Conservation (phyloP, 345 rosid genomes). For the Anacardium occidentale region DNA sequence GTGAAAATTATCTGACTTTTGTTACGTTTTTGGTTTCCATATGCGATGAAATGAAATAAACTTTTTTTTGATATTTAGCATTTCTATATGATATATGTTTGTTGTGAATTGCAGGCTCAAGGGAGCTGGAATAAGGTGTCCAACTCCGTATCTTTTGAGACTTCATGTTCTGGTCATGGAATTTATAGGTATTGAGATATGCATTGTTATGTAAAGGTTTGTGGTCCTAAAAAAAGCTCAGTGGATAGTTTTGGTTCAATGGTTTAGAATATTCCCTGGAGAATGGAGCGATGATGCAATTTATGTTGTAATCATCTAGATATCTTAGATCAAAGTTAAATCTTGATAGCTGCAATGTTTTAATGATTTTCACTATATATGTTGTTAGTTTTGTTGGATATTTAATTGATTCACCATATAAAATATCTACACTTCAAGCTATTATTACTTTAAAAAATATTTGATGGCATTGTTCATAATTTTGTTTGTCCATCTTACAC, state of each 20-base stretch:
- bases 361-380: not conserved
- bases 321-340: not conserved
- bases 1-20: not conserved
- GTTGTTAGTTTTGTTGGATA: not conserved
- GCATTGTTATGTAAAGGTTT: not conserved
- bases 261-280: not conserved
- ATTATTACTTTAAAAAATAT: not conserved
- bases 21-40: not conserved
- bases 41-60: not conserved
- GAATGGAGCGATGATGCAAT: not conserved
- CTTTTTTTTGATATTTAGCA: conserved; percentile 1
- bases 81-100: not conserved
- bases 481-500: not conserved
- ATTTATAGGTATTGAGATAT: conserved; percentile 64
- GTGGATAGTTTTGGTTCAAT: not conserved
- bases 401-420: not conserved
- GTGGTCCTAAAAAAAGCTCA: conserved; percentile 3
- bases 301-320: not conserved
- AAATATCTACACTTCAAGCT: not conserved
- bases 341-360: not conserved
- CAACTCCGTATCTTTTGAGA: conserved; percentile 65
- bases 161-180: conserved; percentile 98
- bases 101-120: conserved; percentile 61
- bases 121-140: conserved; percentile 93
- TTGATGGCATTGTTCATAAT: not conserved